These are phyloP conservation scores for Solanum megistacrolobum DNA, from an alignment of 257 asterid genomes.

Conservation along the genomic window DNA sequence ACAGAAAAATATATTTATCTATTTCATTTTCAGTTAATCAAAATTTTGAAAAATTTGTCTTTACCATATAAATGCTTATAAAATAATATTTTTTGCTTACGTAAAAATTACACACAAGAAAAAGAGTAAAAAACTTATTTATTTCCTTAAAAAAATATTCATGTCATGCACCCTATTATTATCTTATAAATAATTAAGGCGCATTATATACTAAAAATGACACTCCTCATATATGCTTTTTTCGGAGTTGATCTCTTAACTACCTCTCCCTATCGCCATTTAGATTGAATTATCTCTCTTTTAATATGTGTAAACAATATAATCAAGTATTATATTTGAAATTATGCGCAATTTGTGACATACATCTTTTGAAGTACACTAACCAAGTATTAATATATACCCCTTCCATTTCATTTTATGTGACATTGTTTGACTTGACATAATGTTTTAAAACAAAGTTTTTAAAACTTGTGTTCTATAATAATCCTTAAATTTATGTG, in stretches of 20 bases:
- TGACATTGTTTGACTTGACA: not conserved
- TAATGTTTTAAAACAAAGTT: accelerated
- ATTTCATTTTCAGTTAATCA: not conserved
- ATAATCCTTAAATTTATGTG: not conserved
- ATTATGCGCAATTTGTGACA: not conserved
- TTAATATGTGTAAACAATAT: not conserved
- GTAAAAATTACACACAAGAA: not conserved
- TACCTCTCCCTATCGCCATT: not conserved
- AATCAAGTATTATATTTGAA: not conserved
- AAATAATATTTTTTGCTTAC: not conserved
- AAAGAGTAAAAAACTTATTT: not conserved
- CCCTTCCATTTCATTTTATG: not conserved
- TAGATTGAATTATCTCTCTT: not conserved
- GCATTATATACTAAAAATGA: not conserved
- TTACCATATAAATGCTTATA: too few relatives aligned
- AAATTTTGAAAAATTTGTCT: too few relatives aligned
- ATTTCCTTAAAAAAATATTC: not conserved
- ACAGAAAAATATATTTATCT: too few relatives aligned
- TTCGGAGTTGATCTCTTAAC: not conserved
- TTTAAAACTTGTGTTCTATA: too few relatives aligned
- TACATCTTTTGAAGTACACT: not conserved
- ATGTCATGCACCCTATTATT: not conserved
- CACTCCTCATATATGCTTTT: not conserved
- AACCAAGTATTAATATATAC: not conserved
- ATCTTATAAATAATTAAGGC: not conserved